phyloP scores from a whole-genome alignment of 805 yeast genomes.

The Saccharomyces jurei region DNA sequence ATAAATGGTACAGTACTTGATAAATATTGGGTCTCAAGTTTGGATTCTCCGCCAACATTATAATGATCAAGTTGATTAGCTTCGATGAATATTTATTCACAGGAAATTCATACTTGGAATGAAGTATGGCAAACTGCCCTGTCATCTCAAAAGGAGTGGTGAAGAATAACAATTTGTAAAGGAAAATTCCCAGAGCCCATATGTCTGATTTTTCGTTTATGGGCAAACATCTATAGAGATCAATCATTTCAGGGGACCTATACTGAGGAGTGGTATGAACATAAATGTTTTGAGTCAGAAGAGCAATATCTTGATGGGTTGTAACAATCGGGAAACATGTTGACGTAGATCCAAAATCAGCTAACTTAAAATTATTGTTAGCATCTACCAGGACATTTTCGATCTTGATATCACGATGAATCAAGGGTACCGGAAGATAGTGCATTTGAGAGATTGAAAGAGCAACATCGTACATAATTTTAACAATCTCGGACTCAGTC shows the following conservation, averaged over 20 bases:
- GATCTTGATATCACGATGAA: slow-evolving; percentile 90
- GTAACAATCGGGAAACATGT: slow-evolving; percentile 41
- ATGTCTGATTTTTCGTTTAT: slow-evolving; percentile 89
- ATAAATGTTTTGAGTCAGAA: slow-evolving; percentile 75
- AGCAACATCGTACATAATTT: slow-evolving; percentile 75
- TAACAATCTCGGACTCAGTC: slow-evolving; percentile 65
- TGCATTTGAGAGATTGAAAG: slow-evolving; percentile 84
- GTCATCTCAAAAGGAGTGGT: slow-evolving; percentile 87
- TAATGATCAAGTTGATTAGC: slow-evolving; percentile 64
- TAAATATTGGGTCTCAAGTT: slow-evolving; percentile 75
- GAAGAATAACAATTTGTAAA: slow-evolving; percentile 84
- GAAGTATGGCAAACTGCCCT: slow-evolving; percentile 78
- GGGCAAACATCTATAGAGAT: slow-evolving; percentile 70
- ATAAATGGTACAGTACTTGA: slow-evolving; percentile 62
- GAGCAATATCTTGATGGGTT: slow-evolving; percentile 69
- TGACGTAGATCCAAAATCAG: slow-evolving; percentile 90
- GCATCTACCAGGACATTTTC: slow-evolving; percentile 84
- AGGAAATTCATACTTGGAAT: slow-evolving; percentile 75
- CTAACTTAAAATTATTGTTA: slow-evolving; percentile 62
- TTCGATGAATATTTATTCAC: slow-evolving; percentile 64
- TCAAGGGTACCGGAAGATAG: slow-evolving; percentile 50
- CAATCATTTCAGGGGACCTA: slow-evolving; percentile 93
- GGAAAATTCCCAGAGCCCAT: slow-evolving; percentile 93
- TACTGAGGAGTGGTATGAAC: slow-evolving; percentile 94
- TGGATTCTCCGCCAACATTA: slow-evolving; percentile 80